Percentiles rank a stretch among this genome's conserved stretches.
Evolutionary conservation across 169 alveolate species (phyloP).

Genomic region (Cryptosporidium sp.): DNA sequence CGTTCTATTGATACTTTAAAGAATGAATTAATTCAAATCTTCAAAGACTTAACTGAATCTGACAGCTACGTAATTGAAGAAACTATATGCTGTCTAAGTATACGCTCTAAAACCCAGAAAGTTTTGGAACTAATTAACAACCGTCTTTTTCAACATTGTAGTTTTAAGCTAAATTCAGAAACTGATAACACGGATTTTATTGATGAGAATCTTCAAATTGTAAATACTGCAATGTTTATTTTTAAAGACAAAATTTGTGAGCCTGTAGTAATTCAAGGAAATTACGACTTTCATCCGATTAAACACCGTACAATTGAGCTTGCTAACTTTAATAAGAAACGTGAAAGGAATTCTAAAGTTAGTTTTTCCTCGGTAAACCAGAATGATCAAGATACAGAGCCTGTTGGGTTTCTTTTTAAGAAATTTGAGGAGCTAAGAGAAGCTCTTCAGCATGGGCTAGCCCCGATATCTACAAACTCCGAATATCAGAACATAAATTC

Average conservation of each 20-base stretch:
- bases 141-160: constrained; percentile 53
- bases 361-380: neutral
- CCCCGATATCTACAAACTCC: neutral
- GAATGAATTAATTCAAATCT: neutral
- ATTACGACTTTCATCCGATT: constrained; percentile 20
- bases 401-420: constrained; percentile 68
- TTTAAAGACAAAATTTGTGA: constrained; percentile 50
- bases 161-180: constrained; percentile 6
- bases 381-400: constrained; percentile 47
- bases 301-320: constrained; percentile 21
- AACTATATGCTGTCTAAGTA: neutral
- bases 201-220: constrained; percentile 1
- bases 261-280: constrained; percentile 56
- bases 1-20: neutral
- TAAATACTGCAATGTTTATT: constrained; percentile 62
- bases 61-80: constrained; percentile 10
- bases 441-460: constrained; percentile 70
- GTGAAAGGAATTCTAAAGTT: neutral
- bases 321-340: neutral
- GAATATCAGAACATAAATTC: constrained; percentile 3
- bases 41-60: constrained; percentile 3
- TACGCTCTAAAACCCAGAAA: neutral
- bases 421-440: constrained; percentile 70
- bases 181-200: neutral
- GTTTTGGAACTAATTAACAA: constrained; percentile 23